These are phyloP conservation scores for Phymatotrichopsis omnivora DNA, from an alignment of 2,329 filamentous ascomycete species.

Conservation along the genomic window DNA sequence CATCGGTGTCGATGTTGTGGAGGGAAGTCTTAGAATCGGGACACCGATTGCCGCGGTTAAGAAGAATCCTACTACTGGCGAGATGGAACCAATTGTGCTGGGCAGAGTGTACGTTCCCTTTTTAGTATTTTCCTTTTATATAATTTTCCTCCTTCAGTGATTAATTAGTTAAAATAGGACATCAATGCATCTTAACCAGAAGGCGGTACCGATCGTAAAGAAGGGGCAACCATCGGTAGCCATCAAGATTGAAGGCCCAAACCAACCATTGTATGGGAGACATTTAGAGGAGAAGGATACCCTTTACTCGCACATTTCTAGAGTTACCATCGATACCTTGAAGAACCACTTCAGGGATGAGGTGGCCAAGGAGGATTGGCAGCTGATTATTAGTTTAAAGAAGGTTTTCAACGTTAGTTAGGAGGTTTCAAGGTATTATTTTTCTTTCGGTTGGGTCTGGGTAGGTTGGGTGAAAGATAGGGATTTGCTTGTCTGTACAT, in stretches of 20 bases:
- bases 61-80: constrained; percentile 63
- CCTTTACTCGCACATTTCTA: constrained; percentile 78
- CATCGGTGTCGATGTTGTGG: constrained; percentile 87
- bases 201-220: constrained; percentile 83
- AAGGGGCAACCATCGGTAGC: constrained; percentile 95
- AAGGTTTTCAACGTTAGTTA: constrained; percentile 79
- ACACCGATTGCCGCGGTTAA: constrained; percentile 85
- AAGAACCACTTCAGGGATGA: constrained; percentile 92
- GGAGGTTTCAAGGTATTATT: too few relatives aligned
- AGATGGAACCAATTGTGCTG: constrained; percentile 72
- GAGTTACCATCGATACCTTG: constrained; percentile 81
- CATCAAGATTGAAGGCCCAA: constrained; percentile 88
- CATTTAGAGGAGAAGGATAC: constrained; percentile 86
- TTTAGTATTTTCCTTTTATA: neutral
- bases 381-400: constrained; percentile 90
- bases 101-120: constrained; percentile 74
- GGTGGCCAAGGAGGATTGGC: constrained; percentile 87
- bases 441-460: too few relatives aligned
- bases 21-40: constrained; percentile 74
- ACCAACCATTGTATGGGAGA: constrained; percentile 88
- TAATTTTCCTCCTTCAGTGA: constrained; percentile 7
- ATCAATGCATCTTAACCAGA: constrained; percentile 95
- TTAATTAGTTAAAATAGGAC: constrained; percentile 48
- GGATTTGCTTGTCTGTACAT: too few relatives aligned
- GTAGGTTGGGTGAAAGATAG: too few relatives aligned